Percentiles rank a stretch among this genome's conserved stretches.
phyloP scores from a whole-genome alignment of 305 asterid species.

The Fraxinus sp. region DNA sequence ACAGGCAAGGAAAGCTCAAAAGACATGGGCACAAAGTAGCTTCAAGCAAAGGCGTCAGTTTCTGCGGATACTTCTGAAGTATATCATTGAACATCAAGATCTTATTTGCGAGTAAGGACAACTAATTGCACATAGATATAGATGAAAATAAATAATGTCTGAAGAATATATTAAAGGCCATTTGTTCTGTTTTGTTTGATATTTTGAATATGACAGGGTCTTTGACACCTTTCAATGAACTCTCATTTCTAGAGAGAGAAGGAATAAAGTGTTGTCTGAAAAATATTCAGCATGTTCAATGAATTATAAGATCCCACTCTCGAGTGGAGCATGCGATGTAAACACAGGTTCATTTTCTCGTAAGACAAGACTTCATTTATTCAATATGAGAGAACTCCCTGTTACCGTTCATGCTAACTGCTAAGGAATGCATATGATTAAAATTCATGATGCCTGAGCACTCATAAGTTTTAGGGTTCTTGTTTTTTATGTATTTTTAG shows the following conservation, averaged over 20 bases:
- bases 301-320: background rate
- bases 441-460: background rate
- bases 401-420: background rate
- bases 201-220: background rate
- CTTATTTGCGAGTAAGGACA: conserved; percentile 94
- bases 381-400: background rate
- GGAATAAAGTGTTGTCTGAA: background rate
- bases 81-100: conserved; percentile 88
- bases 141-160: background rate
- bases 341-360: background rate
- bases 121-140: background rate
- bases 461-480: background rate
- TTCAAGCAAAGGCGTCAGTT: conserved; percentile 96
- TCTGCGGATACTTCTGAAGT: conserved; percentile 90
- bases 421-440: background rate
- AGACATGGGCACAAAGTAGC: conserved; percentile 88
- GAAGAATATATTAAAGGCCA: background rate
- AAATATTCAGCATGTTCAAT: background rate
- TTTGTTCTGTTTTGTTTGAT: background rate
- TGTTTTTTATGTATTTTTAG: background rate
- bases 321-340: background rate
- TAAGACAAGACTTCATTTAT: background rate
- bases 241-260: background rate
- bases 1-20: conserved; percentile 90
- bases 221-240: background rate